Evolutionary conservation across 2,329 filamentous ascomycete genomes (phyloP).

Genomic region (Neospermospora avenae): DNA sequence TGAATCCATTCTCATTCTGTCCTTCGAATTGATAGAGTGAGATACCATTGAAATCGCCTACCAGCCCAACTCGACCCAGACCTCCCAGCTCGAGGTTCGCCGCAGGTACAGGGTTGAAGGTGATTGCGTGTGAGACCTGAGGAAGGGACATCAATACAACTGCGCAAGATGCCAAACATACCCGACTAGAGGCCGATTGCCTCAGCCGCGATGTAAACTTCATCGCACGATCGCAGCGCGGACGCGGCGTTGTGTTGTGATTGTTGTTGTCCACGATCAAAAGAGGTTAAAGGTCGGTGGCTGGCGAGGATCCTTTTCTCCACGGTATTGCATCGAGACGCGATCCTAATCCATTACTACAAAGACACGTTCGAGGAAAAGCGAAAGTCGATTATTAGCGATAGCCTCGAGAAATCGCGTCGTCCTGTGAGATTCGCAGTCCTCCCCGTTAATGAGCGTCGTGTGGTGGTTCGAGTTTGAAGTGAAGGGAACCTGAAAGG

Average conservation of each 20-base stretch:
- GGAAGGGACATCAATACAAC: constrained; percentile 38
- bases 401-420: not conserved
- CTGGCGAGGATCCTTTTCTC: constrained; percentile 17
- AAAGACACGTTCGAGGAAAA: not conserved
- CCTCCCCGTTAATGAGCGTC: constrained; percentile 14
- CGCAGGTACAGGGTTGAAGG: constrained; percentile 59
- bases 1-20: constrained; percentile 67
- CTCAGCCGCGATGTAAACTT: constrained; percentile 34
- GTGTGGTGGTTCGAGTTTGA: not conserved
- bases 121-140: constrained; percentile 48
- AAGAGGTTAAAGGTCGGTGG: constrained; percentile 17
- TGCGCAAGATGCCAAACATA: constrained; percentile 40
- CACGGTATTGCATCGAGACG: constrained; percentile 12
- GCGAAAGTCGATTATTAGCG: constrained; percentile 3
- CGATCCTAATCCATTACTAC: constrained; percentile 25
- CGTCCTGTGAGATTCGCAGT: not conserved
- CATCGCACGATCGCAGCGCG: constrained; percentile 30
- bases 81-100: constrained; percentile 74
- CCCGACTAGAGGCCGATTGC: constrained; percentile 26
- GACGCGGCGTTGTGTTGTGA: constrained; percentile 14
- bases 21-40: constrained; percentile 84
- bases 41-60: constrained; percentile 86
- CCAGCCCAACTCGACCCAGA: constrained; percentile 79
- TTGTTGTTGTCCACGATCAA: constrained; percentile 12
- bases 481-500: constrained; percentile 3